A percentile compares a stretch with the other conserved stretches of the same genome.
phyloP scores from a whole-genome alignment of 2,329 filamentous ascomycete genomes.

The Fusarium stilboides region DNA sequence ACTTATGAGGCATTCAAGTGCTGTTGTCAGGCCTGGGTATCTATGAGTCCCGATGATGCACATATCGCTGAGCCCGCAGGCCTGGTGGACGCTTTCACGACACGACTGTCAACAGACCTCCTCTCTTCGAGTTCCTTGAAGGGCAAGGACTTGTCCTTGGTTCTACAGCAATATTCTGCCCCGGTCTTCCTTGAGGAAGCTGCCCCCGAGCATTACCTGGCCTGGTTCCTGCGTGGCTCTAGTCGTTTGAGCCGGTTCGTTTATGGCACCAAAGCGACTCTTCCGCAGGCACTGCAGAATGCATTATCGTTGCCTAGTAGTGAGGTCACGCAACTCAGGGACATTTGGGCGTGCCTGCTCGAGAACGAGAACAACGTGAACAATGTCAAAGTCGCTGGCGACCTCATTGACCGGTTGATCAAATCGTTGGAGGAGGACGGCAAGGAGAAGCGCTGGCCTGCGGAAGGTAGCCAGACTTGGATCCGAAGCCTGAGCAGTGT shows the following conservation, averaged over 20 bases:
- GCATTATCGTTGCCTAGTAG: conserved; percentile 41
- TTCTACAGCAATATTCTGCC: conserved; percentile 30
- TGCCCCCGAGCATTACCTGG: conserved; percentile 53
- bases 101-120: conserved; percentile 53
- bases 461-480: conserved; percentile 49
- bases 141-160: conserved; percentile 40
- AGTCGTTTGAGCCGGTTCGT: conserved; percentile 53
- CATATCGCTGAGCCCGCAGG: conserved; percentile 50
- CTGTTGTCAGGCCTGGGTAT: conserved; percentile 57
- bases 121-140: conserved; percentile 45
- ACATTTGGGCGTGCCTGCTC: conserved; percentile 53
- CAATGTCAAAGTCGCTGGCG: conserved; percentile 51
- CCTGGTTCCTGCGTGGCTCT: conserved; percentile 54
- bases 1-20: conserved; percentile 61
- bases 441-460: conserved; percentile 54
- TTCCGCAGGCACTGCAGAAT: conserved; percentile 49
- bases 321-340: conserved; percentile 32
- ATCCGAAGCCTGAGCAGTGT: conserved; percentile 54
- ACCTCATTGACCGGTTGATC: conserved; percentile 54
- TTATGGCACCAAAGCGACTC: conserved; percentile 42
- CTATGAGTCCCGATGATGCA: conserved; percentile 56
- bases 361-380: conserved; percentile 59
- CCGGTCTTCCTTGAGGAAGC: conserved; percentile 49
- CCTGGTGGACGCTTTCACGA: conserved; percentile 54
- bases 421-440: conserved; percentile 49